These are phyloP conservation scores for Collybia sp. DNA, from an alignment of 768 basidiomycete species.

Conservation along the genomic window DNA sequence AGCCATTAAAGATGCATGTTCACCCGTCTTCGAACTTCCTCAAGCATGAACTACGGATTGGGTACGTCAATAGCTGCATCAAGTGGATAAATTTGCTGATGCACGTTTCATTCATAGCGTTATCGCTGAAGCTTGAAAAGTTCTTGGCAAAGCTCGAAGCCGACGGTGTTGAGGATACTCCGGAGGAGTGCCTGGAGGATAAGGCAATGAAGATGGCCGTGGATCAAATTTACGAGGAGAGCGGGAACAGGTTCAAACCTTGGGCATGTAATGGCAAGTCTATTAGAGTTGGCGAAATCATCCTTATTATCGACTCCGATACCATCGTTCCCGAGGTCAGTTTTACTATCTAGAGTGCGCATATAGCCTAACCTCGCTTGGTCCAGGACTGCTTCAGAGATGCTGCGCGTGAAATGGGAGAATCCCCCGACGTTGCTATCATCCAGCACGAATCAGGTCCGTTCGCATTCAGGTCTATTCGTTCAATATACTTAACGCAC, in stretches of 20 bases:
- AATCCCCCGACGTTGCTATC: constrained; percentile 77
- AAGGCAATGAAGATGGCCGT: constrained; percentile 68
- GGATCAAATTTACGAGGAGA: constrained; percentile 67
- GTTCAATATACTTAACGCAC: background rate
- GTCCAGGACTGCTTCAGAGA: constrained; percentile 80
- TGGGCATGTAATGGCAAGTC: constrained; percentile 76
- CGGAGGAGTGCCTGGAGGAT: constrained; percentile 60
- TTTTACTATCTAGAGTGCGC: background rate
- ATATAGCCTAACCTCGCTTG: background rate
- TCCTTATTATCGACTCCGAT: constrained; percentile 80
- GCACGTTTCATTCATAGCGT: constrained; percentile 16
- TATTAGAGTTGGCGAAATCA: constrained; percentile 71
- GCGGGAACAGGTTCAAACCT: constrained; percentile 47
- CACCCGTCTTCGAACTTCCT: constrained; percentile 1
- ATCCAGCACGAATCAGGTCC: constrained; percentile 82
- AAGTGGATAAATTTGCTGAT: background rate
- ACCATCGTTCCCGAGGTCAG: constrained; percentile 67
- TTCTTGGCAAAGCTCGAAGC: constrained; percentile 43
- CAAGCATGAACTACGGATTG: constrained; percentile 78
- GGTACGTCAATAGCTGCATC: constrained; percentile 12
- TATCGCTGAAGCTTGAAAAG: constrained; percentile 59
- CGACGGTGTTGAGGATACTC: constrained; percentile 33
- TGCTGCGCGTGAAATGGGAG: constrained; percentile 80
- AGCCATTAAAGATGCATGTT: background rate
- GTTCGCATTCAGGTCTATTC: constrained; percentile 8